Conservation (phyloP, 2,329 filamentous ascomycete genomes). For the Ramularia endophylla region DNA sequence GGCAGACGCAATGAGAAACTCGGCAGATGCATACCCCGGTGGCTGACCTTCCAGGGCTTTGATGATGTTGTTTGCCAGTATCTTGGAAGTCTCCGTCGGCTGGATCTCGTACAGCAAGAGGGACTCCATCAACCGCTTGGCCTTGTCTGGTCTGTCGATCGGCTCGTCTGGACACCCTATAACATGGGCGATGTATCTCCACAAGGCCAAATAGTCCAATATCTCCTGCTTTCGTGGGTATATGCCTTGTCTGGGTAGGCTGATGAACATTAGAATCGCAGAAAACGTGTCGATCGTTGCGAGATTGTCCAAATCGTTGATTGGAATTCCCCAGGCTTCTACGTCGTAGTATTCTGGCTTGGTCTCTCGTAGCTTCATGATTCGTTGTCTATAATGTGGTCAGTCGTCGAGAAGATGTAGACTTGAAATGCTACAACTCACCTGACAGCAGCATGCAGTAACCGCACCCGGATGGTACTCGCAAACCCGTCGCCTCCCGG, state of each 20-base stretch:
- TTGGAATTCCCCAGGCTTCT: slow-evolving; percentile 55
- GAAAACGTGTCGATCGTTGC: slow-evolving; percentile 68
- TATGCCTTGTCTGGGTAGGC: slow-evolving; percentile 67
- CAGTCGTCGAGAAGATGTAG: too few species aligned
- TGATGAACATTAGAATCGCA: slow-evolving; percentile 59
- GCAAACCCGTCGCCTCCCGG: slow-evolving; percentile 62
- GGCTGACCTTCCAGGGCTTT: slow-evolving; percentile 59
- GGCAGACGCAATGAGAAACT: slow-evolving; percentile 62
- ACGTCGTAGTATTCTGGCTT: slow-evolving; percentile 58
- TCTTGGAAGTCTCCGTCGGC: slow-evolving; percentile 56
- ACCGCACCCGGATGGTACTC: slow-evolving; percentile 60
- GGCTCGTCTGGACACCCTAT: slow-evolving; percentile 60
- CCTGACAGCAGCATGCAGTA: slow-evolving; percentile 61
- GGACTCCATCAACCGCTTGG: slow-evolving; percentile 61
- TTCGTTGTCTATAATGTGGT: slow-evolving; percentile 44
- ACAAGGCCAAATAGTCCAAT: slow-evolving; percentile 65
- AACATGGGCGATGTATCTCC: slow-evolving; percentile 67
- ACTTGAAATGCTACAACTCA: too few species aligned
- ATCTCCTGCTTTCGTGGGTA: slow-evolving; percentile 57
- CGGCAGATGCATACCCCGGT: slow-evolving; percentile 58
- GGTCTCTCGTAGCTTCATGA: slow-evolving; percentile 52
- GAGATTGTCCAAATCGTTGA: slow-evolving; percentile 71
- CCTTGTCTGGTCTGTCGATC: slow-evolving; percentile 47
- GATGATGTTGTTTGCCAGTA: slow-evolving; percentile 71
- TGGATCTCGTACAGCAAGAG: slow-evolving; percentile 60